Percentiles rank a stretch among this genome's conserved stretches.
Conservation (phyloP, 495 filamentous ascomycete genomes). For the Xylaria telfairii region DNA sequence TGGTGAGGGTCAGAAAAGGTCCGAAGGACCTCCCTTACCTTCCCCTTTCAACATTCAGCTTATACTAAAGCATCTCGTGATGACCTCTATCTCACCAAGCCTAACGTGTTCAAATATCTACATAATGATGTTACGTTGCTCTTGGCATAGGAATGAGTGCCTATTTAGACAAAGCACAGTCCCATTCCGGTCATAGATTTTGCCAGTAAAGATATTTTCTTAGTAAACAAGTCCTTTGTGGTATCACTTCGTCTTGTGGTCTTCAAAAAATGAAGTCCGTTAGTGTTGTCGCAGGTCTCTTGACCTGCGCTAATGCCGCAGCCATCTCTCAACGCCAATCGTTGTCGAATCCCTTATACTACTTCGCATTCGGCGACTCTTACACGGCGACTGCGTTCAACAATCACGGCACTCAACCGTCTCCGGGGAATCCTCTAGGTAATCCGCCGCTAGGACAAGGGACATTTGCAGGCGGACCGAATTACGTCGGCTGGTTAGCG, state of each 20-base stretch:
- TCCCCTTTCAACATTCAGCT: not conserved
- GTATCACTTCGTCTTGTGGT: not conserved
- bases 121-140: not conserved
- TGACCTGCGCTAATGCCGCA: not conserved
- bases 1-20: not conserved
- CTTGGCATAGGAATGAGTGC: not conserved
- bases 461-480: slow-evolving; percentile 1
- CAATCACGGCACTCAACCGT: not conserved
- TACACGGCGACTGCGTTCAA: not conserved
- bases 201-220: not conserved
- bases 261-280: not conserved
- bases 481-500: not conserved
- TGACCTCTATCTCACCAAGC: not conserved
- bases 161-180: not conserved
- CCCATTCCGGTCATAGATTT: not conserved
- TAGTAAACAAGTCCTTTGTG: not conserved
- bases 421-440: not conserved
- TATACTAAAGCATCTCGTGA: not conserved
- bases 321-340: not conserved
- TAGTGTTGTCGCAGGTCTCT: not conserved
- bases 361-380: not conserved
- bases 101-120: not conserved
- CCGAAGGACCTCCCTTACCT: not conserved
- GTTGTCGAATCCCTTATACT: not conserved
- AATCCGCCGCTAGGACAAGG: not conserved